phyloP scores from a whole-genome alignment of 2,329 filamentous ascomycete species.

The Fusarium sp. region DNA sequence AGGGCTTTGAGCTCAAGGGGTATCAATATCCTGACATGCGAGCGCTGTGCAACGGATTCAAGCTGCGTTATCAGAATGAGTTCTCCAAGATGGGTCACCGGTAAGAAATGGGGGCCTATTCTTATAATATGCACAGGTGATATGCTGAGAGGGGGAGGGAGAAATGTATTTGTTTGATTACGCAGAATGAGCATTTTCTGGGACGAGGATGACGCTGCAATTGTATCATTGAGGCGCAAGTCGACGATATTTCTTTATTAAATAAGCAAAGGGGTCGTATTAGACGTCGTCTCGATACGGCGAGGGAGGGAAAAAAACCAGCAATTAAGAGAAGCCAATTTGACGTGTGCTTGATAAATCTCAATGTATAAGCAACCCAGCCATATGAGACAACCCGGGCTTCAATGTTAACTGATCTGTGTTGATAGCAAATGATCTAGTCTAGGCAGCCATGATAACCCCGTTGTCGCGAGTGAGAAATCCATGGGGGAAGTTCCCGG shows the following conservation, averaged over 20 bases:
- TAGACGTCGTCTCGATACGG: constrained; percentile 9
- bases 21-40: constrained; percentile 94
- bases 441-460: background rate
- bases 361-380: background rate
- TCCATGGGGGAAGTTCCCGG: background rate
- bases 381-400: background rate
- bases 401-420: background rate
- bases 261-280: constrained; percentile 9
- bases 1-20: constrained; percentile 90
- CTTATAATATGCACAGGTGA: background rate
- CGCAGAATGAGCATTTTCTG: constrained; percentile 13
- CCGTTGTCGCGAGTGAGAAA: background rate
- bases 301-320: constrained; percentile 1
- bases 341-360: constrained; percentile 18
- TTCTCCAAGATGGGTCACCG: constrained; percentile 67
- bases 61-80: constrained; percentile 76
- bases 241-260: constrained; percentile 18
- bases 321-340: constrained; percentile 29
- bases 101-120: constrained; percentile 28
- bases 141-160: background rate
- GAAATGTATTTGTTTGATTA: constrained; percentile 24
- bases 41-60: constrained; percentile 96
- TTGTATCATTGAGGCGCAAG: constrained; percentile 31
- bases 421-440: background rate
- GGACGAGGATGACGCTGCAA: constrained; percentile 15